Evolutionary conservation across 139 green algal species (phyloP), one percentile per base, ranked within the genome.

Genomic region (Haematococcus lacustris): DNA sequence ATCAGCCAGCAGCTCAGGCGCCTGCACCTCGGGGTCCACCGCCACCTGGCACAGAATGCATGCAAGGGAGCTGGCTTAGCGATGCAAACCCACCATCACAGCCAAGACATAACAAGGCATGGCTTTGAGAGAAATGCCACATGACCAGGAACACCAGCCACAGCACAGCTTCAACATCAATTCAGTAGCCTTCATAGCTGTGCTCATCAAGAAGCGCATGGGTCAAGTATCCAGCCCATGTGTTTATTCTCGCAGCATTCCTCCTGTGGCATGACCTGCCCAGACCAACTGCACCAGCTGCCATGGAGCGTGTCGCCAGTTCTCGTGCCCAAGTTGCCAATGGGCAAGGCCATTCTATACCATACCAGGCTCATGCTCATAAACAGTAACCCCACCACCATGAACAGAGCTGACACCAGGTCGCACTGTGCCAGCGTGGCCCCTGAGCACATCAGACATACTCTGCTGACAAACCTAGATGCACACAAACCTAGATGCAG

Each of bases 1-100:
- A 28, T 80, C 38, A 3, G 84, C 32, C 37, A 97, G 82, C 75
- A 97, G 81, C 79, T 97, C 83, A 0, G 89, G 90, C 1, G 90
- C 88, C 71, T 92, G 83, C 21, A 88, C 73, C 59, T 93, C 78
- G 3, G 74, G 69, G 68, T 83, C 82, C 23, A 88, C 62, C 68
- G 78, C 59, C 26, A 33, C 53, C 68, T 79, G 63, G 2, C 17
- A 26, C 34, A 3, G n/a, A n/a, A n/a, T n/a, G n/a, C n/a, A n/a
- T n/a, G n/a, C n/a, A n/a, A n/a, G n/a, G n/a, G n/a, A n/a, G n/a
- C n/a, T n/a, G n/a, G n/a, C n/a, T n/a, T n/a, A n/a, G n/a, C n/a
- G n/a, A n/a, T n/a, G n/a, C n/a, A n/a, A n/a, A n/a, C n/a, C n/a
- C n/a, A n/a, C n/a, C n/a, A n/a, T n/a, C n/a, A n/a, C n/a, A n/a